Evolutionary conservation across 2,329 filamentous ascomycete species (phyloP), one percentile per base, ranked within the genome.

Genomic region (Ophiostoma quercus): DNA sequence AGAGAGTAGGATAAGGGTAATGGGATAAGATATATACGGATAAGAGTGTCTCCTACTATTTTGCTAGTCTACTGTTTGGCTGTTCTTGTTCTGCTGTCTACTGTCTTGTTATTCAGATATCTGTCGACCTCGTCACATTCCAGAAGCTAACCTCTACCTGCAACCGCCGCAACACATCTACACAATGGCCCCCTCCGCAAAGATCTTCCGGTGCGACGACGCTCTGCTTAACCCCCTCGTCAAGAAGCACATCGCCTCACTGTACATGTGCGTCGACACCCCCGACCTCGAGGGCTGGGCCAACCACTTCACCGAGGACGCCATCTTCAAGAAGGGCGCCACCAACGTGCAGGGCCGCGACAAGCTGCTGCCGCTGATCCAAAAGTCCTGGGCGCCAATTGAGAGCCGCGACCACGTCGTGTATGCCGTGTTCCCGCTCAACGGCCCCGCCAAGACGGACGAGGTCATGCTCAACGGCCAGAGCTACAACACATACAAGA

Each of bases 401-500:
- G 68, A 65, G 41, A 71, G 69, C 43, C 67, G 71, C 11, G 71
- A 72, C 51, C 71, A 72, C 54, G 57, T 57, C 19, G 60, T 72
- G 34, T 70, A 72, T 16, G 60, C 71, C 6, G 71, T 72, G 8
- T 72, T 72, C 37, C 71, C 71, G 14, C 67, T 70, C 47, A 68
- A 60, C 51, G 67, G 67, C 7, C 67, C 67, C 9, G 32, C 11
- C 67, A 47, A 39, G 65, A 62, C 69, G n/a, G 71, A 72, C 34
- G 71, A 72, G 47, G 68, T 72, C 6, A 72, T 72, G 71, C 54
- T 72, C 32, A 68, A 72, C 22, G 71, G 71, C 32, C 69, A 57
- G 37, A 72, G 71, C 71, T 62, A 71, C 66, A 72, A 72, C 67
- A 34, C 67, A 16, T 68, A 25, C 68, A 68, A 69, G 47, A 66